Evolutionary conservation across 2,329 filamentous ascomycete genomes (phyloP), one percentile per base, ranked within the genome.

Genomic region (Dryadomyces quercivorus): DNA sequence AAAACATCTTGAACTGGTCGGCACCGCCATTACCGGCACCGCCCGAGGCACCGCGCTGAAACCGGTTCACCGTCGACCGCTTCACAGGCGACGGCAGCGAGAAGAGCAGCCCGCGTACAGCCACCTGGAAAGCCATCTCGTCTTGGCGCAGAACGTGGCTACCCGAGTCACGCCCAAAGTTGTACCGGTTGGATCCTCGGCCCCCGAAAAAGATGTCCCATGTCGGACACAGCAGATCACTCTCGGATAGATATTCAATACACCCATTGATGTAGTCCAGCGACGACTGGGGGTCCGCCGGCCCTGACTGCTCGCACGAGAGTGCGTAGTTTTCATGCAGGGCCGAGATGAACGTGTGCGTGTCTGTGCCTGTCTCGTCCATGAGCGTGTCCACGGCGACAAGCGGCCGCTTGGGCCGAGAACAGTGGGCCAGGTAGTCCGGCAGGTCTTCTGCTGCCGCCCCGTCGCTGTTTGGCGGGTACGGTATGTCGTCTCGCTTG

Each of bases 301-400:
- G 71, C 0, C 71, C 70, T 2, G 70, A 72, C 48, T 73, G 73
- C 60, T 85, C 81, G 64, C 92, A 97, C 0, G 93, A 97, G 1
- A 90, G 74, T 1, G 85, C 77, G 61, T 95, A 97, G 64, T 98
- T 98, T 64, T 98, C 93, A 52, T 63, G 61, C 40, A 63, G 55
- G 1, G 61, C 60, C 3, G 61, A 59, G 21, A 63, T 59, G 10
- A 63, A 63, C 8, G 61, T 63, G 18, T 87, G 82, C 0, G 85
- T 88, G 63, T 98, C 93, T 0, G 93, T 95, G 1, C 93, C 93
- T 0, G 87, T 90, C 70, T 96, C 92, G 63, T 95, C 88, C 22
- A 95, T 85, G n/a, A 98, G 75, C 1, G 80, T 76, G 59, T 95
- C 85, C 7, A 87, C 78, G 7, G 73, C 72, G 1, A 90, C 83